These are phyloP conservation scores for Fusarium lyarnte DNA, from an alignment of 2,329 filamentous ascomycete genomes.

Conservation along the genomic window DNA sequence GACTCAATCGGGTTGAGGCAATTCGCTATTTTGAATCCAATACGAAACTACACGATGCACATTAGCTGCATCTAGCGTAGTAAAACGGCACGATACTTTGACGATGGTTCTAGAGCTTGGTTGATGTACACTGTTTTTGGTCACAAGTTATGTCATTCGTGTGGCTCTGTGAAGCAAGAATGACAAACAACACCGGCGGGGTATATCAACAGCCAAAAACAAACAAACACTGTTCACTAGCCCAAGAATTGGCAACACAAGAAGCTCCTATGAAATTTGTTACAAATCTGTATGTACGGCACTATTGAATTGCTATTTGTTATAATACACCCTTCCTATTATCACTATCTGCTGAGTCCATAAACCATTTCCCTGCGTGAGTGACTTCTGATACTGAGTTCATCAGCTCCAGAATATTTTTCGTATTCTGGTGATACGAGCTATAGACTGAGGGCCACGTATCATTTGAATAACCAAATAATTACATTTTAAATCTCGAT, in stretches of 20 bases:
- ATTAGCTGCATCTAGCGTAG: background rate
- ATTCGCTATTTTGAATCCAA: background rate
- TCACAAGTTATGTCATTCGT: slow-evolving; percentile 20
- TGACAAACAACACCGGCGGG: slow-evolving; percentile 19
- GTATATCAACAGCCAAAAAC: slow-evolving; percentile 14
- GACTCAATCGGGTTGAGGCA: slow-evolving; percentile 8
- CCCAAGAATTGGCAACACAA: background rate
- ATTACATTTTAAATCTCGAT: background rate
- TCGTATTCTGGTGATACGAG: background rate
- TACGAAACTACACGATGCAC: background rate
- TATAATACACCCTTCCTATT: background rate
- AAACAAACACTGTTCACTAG: background rate
- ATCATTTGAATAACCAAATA: background rate
- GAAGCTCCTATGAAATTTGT: background rate
- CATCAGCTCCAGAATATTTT: background rate
- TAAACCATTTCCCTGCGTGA: background rate
- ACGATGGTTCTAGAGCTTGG: background rate
- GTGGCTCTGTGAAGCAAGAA: slow-evolving; percentile 27
- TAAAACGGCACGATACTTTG: background rate
- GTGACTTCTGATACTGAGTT: background rate
- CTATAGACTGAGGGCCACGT: background rate
- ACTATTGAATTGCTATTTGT: background rate
- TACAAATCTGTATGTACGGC: background rate
- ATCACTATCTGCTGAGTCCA: background rate
- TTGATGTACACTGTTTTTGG: background rate